Evolutionary conservation across 768 basidiomycete species (phyloP), one percentile per base, ranked within the genome.

Genomic region (Suillus alpinus): DNA sequence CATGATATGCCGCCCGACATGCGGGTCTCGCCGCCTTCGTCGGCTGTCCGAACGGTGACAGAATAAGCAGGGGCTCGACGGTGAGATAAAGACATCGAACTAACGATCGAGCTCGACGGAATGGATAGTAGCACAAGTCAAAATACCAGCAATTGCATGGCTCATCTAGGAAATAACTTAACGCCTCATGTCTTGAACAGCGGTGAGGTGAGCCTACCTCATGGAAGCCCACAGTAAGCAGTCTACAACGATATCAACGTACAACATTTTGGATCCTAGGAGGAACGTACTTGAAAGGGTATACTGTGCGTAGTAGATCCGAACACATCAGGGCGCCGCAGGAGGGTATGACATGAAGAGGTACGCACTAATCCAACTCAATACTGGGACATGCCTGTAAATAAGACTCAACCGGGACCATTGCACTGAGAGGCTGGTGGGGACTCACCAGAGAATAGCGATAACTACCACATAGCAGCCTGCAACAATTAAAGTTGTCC

Each of bases 171-270:
- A 53, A 55, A 60, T 58, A 56, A 32, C 56, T 16, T 7, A 6
- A 57, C 20, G 51, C 41, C 37, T 58, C 20, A 18, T 29, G 40
- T 49, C 39, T 44, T 44, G 56, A 47, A 12, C 39, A 61, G 52
- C 12, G 34, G 26, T 41, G 44, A 56, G 14, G 29, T 20, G n/a
- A 18, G 34, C 66, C 62, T 65, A 89, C 91, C 78, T 94, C 92
- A 74, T 94, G 92, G 70, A 94, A 93, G 52, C 92, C 92, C 51
- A 94, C 92, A 1, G 92, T 93, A 56, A 94, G 81, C 57, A 94
- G 72, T 67, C 92, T 91, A 65, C 31, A 34, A 56, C 53, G 40
- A 31, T 39, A 56, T 56, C 23, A 41, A 40, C 6, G 34, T 34
- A 37, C 16, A 31, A 13, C 20, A 13, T 29, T 55, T 29, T 7